Evolutionary conservation across 1,284 basidiomycete genomes (phyloP), one percentile per base, ranked within the genome.

Genomic region (Ceratobasidium sp.): DNA sequence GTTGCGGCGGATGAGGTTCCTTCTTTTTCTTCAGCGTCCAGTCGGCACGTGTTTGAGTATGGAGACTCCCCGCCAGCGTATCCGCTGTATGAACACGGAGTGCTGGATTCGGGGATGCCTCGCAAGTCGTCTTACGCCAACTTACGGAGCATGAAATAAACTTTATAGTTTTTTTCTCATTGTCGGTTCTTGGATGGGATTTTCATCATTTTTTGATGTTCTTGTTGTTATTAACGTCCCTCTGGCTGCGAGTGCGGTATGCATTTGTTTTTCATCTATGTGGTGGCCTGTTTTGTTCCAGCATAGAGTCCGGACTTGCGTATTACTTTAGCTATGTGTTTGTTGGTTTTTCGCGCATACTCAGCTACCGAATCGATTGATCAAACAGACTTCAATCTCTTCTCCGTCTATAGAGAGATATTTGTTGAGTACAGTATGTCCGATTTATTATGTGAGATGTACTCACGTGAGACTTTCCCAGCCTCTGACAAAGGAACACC

Each of bases 71-170:
- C 73, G 2, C 73, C 73, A 2, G 61, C 73, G 1, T 77, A 77
- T 66, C 73, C 73, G 10, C 23, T 77, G 63, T 77, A 77, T 63
- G 73, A 77, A 58, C 73, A 77, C 23, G 71, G 71, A 23, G 23
- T 73, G 39, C 44, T 77, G 49, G 51, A 56, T 39, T 46, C 39
- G 12, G 49, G 42, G 13, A 53, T 75, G 39, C 73, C 73, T 3
- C 73, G 63, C 23, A 77, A 77, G 53, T 55, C 73, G n/a, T 67
- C 63, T 63, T 77, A 67, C 39, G 73, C 49, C 49, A 66, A 77
- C 42, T 67, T 77, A 55, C 73, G 73, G 44, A 64, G 53, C 20
- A 77, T 77, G 73, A 77, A 77, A 67, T 77, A 66, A 63, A 40
- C 44, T 72, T 61, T 61, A 61, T 28, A 26, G n/a, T 39, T 26